Evolutionary conservation across 306 rosid genomes (phyloP).

Genomic region (Sphenostylis stenocarpa): DNA sequence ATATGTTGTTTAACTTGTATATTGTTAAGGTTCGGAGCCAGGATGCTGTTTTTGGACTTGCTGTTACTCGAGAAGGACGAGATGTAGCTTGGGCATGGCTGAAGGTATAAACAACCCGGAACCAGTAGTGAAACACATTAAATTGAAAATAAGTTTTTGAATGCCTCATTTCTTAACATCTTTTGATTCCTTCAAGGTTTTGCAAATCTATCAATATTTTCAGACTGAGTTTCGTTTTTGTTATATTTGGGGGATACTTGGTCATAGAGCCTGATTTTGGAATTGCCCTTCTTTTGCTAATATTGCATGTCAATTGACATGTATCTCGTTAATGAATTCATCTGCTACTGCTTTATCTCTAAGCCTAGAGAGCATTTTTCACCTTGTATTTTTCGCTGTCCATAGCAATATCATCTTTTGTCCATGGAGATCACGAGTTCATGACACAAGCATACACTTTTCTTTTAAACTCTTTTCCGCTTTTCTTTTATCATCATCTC

Average conservation of each 20-base stretch:
- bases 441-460: neutral
- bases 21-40: slow-evolving; percentile 76
- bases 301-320: slow-evolving; percentile 5
- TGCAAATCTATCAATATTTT: slow-evolving; percentile 18
- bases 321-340: neutral
- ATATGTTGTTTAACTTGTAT: slow-evolving; percentile 20
- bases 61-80: slow-evolving; percentile 63
- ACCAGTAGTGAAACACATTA: slow-evolving; percentile 13
- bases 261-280: neutral
- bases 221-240: neutral
- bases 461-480: neutral
- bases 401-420: neutral
- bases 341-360: slow-evolving; percentile 3
- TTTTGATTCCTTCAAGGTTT: neutral
- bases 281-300: slow-evolving; percentile 2
- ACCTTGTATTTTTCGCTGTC: neutral
- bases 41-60: slow-evolving; percentile 75
- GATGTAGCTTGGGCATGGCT: slow-evolving; percentile 89
- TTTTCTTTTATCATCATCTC: neutral
- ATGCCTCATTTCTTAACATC: neutral
- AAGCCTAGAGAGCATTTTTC: neutral
- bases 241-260: slow-evolving; percentile 3
- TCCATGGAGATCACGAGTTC: neutral
- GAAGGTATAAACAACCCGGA: slow-evolving; percentile 57
- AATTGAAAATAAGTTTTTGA: slow-evolving; percentile 15